Evolutionary conservation across 495 filamentous ascomycete species (phyloP), one percentile per base, ranked within the genome.

Genomic region (Penicillium paxilli): DNA sequence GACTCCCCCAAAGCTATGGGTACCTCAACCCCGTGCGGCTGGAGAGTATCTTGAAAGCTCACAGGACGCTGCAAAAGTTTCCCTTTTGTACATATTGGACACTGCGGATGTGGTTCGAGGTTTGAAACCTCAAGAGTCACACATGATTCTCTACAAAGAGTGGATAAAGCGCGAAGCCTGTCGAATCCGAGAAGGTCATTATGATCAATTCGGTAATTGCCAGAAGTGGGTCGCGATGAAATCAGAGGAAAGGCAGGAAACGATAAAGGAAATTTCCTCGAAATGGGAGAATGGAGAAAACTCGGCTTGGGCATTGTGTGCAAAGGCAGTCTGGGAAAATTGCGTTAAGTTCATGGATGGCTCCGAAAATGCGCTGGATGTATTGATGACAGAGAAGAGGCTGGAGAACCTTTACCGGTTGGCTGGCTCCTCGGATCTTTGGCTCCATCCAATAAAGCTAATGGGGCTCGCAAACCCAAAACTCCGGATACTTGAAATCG

Each of bases 401-500:
- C 33, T 16, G 0, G 33, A 28, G 22, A 51, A 28, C 7, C 26
- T 26, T 5, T 51, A 30, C 25, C 10, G 1, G 4, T 16, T 5
- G 5, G 6, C 20, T 1, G 12, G 9, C 22, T 1, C 4, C 5
- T 7, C 32, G 14, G 23, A 7, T 32, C 9, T 20, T n/a, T 51
- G 37, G 30, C 5, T 1, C 6, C 4, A 51, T 10, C 63, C 51
- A 35, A 54, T 62, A 44, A 48, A 24, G 9, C 46, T 42, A 6
- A 55, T 80, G 2, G 64, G 60, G 2, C 70, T 79, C 51, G 60
- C 8, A 49, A 75, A 72, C 19, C 76, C 78, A 0, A 54, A 44
- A 5, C 49, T 79, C 24, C 59, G 66, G 0, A 66, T 82, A 12
- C 52, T 81, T 1, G 80, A 81, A 48, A 71, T 82, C 22, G 78